Base-by-base conservation (phyloP, 371 early-diverging fungal genomes). In the Neoconidiobolus thromboides region DNA sequence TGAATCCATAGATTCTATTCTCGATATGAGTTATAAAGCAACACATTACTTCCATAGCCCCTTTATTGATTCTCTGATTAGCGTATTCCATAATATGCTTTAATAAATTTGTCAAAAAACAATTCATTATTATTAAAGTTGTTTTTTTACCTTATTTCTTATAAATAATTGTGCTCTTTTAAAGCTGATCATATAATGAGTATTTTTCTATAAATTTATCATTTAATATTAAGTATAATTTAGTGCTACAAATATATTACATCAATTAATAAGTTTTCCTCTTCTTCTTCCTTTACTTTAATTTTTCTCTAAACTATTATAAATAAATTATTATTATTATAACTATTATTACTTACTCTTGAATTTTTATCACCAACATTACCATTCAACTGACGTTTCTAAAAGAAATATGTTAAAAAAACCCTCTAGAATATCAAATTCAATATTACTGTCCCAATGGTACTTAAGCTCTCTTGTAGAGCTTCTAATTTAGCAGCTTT, bases 101-200 rank as follows among this genome's bases (percentile, higher is more conserved):
- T 1, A 65, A 9, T 42, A 36, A 40, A 55, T 15, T 5, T 3
- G 62, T 43, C 36, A 48, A 10, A 15, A 42, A 12, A 48, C 26
- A 54, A 44, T 39, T n/a, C 48, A 26, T 26, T 0, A 26, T 26
- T 12, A 44, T 14, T 36, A 1, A 15, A 26, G 14, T 1, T 1
- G n/a, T 3, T 12, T 36, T 43, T 68, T 40, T 68, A 80, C 81
- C 62, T 73, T 76, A 63, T 87, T 91, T 62, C 92, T 80, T 61
- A 85, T 72, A 26, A 78, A 68, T 61, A 89, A 78, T 61, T 85
- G 86, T 64, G 82, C 86, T 49, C 79, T 77, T 12, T 87, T 84
- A 65, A 73, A 81, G 65, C 89, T 87, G 60, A 87, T 67, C 46
- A 75, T 68, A 68, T 82, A 87, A 61, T 73, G 85, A 37, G 75